Evolutionary conservation across 257 asterid genomes (phyloP), one percentile per base, ranked within the genome.

Genomic region (Forsythia viridissima): DNA sequence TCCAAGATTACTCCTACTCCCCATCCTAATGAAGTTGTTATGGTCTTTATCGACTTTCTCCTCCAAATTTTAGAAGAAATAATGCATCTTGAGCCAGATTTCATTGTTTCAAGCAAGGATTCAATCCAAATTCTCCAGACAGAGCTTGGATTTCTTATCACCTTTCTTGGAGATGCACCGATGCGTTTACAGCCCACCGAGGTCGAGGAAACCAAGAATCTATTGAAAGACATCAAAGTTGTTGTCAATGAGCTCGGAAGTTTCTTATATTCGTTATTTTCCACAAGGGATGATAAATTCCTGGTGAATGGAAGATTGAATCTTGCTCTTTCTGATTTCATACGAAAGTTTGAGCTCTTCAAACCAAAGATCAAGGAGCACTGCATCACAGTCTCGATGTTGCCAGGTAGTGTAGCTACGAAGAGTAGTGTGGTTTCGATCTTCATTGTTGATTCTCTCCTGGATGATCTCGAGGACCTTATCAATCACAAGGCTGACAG

Each of bases 81-180:
- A 42, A 61, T 57, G 63, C 70, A 15, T 18, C 61, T 13, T 10
- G 66, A 71, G 15, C 16, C 68, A 4, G 8, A 70, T 75, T 59
- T 69, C 46, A 9, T 75, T 44, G 73, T n/a, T 9, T 73, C 30
- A 18, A 57, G 52, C 24, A 76, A 70, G 76, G 77, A 18, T 40
- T 18, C 70, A 42, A 75, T 75, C 2, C 15, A 70, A n/a, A 57
- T 30, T 16, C 46, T 80, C 61, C 77, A 76, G 52, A 76, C 16
- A 69, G 66, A 75, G 39, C 73, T 80, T 71, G 44, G 44, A 76
- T 24, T 75, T 75, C 77, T 80, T 16, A 70, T 70, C 18, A 12
- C 73, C 51, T 46, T 75, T 70, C 84, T 80, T 57, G 80, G 80
- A 20, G 84, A 80, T 75, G 67, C 80, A 41, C 80, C 80, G 13